phyloP scores from a whole-genome alignment of 148 eudicot species.

The Rhododendron mucronatum region DNA sequence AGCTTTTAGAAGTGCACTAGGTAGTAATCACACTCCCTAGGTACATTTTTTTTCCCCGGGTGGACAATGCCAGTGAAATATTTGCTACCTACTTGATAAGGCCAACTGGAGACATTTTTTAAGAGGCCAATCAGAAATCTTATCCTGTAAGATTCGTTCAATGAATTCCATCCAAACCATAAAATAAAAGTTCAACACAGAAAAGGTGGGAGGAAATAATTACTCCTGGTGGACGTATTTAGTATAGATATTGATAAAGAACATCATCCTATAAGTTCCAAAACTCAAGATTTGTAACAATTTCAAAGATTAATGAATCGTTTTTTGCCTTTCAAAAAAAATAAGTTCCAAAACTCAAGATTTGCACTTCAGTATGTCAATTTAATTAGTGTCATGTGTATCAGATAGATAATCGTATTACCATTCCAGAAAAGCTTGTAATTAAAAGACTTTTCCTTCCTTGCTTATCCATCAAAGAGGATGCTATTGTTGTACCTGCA shows the following conservation, averaged over 20 bases:
- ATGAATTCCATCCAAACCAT: neutral
- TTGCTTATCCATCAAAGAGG: constrained; percentile 88
- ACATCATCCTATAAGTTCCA: no score
- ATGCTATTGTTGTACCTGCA: constrained; percentile 83
- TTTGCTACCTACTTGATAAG: neutral
- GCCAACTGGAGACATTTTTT: neutral
- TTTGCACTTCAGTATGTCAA: neutral
- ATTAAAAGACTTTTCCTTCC: constrained; percentile 93
- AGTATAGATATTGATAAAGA: neutral
- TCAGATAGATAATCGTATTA: constrained; percentile 13
- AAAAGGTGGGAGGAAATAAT: neutral
- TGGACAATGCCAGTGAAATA: neutral
- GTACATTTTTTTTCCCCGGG: neutral
- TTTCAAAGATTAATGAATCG: no score
- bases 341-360: neutral
- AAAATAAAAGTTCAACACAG: neutral
- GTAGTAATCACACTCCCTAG: neutral
- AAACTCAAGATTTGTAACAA: no score
- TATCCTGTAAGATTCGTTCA: neutral
- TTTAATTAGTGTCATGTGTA: neutral
- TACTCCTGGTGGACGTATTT: neutral
- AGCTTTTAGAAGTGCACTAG: neutral
- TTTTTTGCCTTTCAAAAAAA: no score
- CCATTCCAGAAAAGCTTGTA: constrained; percentile 96
- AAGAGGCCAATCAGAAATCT: neutral